Evolutionary conservation across 176 grass and related monocot species (phyloP), one percentile per base, ranked within the genome.

Genomic region (Avena atlantica): DNA sequence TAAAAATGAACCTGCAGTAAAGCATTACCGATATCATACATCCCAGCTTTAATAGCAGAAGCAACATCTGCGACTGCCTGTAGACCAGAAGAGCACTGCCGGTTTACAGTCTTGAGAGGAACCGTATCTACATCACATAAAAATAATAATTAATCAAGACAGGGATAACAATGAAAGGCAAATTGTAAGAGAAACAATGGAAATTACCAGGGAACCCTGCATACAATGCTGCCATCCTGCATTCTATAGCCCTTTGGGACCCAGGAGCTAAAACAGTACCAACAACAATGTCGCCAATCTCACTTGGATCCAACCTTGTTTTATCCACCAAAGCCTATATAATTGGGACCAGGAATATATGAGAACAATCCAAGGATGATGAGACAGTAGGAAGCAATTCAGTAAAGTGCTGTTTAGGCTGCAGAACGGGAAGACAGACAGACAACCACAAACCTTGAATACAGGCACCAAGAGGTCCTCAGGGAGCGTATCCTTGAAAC

Each of bases 61-160:
- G 97, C 97, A 89, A 98, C 83, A 90, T 96, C 91, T 56, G 97
- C 90, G 83, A 96, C 92, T 73, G 97, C 97, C 87, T 98, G 94
- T 88, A 98, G 94, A 12, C 97, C 97, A 85, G 92, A 98, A 2
- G 97, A 96, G 76, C 97, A 98, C 71, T 98, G 92, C 64, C 93
- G 81, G 60, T 98, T 98, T 76, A 94, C 90, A 74, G 97, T 96
- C 89, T 87, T 99, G 56, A 99, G 94, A 88, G 92, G 94, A 86
- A 99, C 92, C 5, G 85, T 94, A 40, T 99, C 94, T 99, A 83
- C 63, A 89, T 81, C 82, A 14, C 64, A 45, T 78, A 53, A 77
- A 53, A 77, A 25, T 25, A 78, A 5, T 82, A 81, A 86, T 70
- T 76, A 61, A 36, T 64, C 44, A 84, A 86, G 25, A 19, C 12